Conservation (phyloP, 1,139 yeast genomes). For the Yamadazyma kanchanaburiensis region DNA sequence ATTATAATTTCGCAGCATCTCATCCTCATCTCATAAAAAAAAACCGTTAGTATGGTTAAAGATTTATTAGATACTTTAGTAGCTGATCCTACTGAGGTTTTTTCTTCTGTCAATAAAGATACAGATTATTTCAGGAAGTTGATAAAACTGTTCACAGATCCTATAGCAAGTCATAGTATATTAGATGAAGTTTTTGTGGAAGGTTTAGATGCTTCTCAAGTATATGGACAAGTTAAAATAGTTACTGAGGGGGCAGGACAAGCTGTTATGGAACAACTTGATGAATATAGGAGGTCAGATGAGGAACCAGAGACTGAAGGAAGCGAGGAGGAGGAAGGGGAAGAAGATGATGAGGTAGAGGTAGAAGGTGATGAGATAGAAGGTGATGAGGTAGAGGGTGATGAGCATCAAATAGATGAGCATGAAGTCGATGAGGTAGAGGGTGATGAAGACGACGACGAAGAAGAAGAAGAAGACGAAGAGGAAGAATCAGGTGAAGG, state of each 20-base stretch:
- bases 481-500: slow-evolving; percentile 7
- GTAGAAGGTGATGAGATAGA: slow-evolving; percentile 12
- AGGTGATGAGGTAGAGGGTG: slow-evolving; percentile 11
- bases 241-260: slow-evolving; percentile 45
- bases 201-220: slow-evolving; percentile 87
- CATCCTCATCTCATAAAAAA: slow-evolving; percentile 12
- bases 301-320: slow-evolving; percentile 14
- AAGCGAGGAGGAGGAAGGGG: slow-evolving; percentile 4
- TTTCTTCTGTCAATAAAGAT: slow-evolving; percentile 6
- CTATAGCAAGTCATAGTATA: slow-evolving; percentile 60
- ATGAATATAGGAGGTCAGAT: slow-evolving; percentile 17
- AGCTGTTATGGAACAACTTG: slow-evolving; percentile 34
- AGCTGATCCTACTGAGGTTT: slow-evolving; percentile 14
- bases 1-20: slow-evolving; percentile 7
- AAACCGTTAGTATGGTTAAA: slow-evolving; percentile 10
- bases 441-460: slow-evolving; percentile 18
- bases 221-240: slow-evolving; percentile 90
- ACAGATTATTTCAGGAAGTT: slow-evolving; percentile 26
- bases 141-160: slow-evolving; percentile 61
- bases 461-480: slow-evolving; percentile 19
- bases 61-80: slow-evolving; percentile 15
- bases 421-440: slow-evolving; percentile 11
- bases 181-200: slow-evolving; percentile 80
- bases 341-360: slow-evolving; percentile 4
- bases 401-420: slow-evolving; percentile 5